Evolutionary conservation across 2,329 filamentous ascomycete species (phyloP).

Genomic region (Nemania serpens): DNA sequence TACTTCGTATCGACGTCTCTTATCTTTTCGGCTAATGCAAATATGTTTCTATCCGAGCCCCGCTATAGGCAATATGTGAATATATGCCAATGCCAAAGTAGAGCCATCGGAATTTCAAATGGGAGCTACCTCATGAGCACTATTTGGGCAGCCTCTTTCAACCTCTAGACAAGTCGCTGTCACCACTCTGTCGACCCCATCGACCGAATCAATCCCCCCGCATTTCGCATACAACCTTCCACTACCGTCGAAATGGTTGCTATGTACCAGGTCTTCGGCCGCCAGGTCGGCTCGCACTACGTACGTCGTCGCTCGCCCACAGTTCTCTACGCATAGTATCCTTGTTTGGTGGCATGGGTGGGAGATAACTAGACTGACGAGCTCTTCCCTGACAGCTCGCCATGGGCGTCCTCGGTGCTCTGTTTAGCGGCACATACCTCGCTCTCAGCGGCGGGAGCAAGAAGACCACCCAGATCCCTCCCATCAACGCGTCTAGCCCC

Average conservation of each 20-base stretch:
- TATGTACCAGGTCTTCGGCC: conserved; percentile 62
- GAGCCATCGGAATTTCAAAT: conserved; percentile 34
- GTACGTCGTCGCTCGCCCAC: conserved; percentile 49
- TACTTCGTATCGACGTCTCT: too few relatives aligned
- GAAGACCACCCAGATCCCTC: conserved; percentile 52
- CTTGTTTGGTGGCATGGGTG: neutral
- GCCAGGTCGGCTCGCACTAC: conserved; percentile 65
- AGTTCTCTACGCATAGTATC: neutral
- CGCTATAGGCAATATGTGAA: conserved; percentile 12
- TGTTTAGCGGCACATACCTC: conserved; percentile 56
- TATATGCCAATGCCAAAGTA: conserved; percentile 20
- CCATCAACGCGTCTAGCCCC: conserved; percentile 65
- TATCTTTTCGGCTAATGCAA: too few relatives aligned
- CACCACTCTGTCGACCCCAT: conserved; percentile 30
- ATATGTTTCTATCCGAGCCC: neutral
- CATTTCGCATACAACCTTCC: conserved; percentile 32
- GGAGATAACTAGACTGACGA: conserved; percentile 26
- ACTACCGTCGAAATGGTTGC: conserved; percentile 51
- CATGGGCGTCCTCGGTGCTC: conserved; percentile 58
- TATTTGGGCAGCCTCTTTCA: conserved; percentile 37
- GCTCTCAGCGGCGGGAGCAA: conserved; percentile 52
- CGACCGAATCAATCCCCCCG: conserved; percentile 28
- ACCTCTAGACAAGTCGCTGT: conserved; percentile 27
- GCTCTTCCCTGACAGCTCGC: conserved; percentile 51
- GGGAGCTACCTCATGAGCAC: conserved; percentile 37